Evolutionary conservation across 768 basidiomycete species (phyloP).

Genomic region (Leccinum arenicola): DNA sequence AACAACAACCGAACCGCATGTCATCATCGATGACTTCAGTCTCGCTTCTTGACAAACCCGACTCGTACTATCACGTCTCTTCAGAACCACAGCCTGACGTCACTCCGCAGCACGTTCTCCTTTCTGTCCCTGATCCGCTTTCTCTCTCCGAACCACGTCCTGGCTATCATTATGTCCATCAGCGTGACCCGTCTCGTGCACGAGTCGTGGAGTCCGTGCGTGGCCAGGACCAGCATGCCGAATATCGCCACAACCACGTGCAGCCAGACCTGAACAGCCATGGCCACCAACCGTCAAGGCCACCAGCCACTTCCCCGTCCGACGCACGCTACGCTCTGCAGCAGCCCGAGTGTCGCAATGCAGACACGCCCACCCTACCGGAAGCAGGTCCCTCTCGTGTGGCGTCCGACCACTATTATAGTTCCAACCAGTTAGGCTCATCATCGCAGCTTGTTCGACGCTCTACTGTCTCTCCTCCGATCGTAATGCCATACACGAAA

Average conservation of each 20-base stretch:
- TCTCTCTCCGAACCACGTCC: slow-evolving; percentile 26
- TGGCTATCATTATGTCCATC: slow-evolving; percentile 31
- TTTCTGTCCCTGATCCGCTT: slow-evolving; percentile 30
- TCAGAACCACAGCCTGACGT: slow-evolving; percentile 31
- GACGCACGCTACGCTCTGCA: slow-evolving; percentile 21
- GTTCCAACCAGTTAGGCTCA: slow-evolving; percentile 1
- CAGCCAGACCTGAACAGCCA: slow-evolving; percentile 14
- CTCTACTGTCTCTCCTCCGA: slow-evolving; percentile 15
- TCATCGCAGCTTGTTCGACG: slow-evolving; percentile 26
- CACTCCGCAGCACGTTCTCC: slow-evolving; percentile 22
- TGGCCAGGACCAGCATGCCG: slow-evolving; percentile 25
- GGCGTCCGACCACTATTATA: slow-evolving; percentile 19
- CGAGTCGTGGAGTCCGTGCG: slow-evolving; percentile 24
- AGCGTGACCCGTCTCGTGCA: slow-evolving; percentile 25
- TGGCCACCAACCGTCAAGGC: slow-evolving; percentile 16
- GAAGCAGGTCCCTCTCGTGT: slow-evolving; percentile 21
- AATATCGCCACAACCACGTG: slow-evolving; percentile 28
- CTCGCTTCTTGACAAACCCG: slow-evolving; percentile 25
- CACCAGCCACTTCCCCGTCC: slow-evolving; percentile 17
- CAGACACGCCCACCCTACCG: slow-evolving; percentile 15
- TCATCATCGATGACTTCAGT: slow-evolving; percentile 29
- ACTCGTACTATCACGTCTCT: slow-evolving; percentile 26
- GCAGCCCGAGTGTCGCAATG: slow-evolving; percentile 12
- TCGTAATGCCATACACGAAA: slow-evolving; percentile 23
- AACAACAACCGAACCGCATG: slow-evolving; percentile 23